Base-by-base conservation (phyloP, 768 basidiomycete species). In the Lentinula lateritia region DNA sequence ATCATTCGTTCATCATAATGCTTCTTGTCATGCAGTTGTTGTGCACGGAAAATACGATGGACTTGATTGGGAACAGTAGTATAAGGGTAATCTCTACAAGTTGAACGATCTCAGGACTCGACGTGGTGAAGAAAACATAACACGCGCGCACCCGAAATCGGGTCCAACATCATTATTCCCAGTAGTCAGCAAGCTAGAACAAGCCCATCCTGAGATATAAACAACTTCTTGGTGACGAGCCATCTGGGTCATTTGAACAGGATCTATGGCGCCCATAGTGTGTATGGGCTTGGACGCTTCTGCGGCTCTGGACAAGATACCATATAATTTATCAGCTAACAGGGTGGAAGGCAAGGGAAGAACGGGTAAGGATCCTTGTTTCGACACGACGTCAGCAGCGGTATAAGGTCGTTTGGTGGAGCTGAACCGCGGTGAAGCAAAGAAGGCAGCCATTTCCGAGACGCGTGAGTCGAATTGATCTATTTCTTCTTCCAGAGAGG, bases 41-140 rank as follows among this genome's bases (percentile, higher is more conserved):
- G 95, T 0, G 95, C 92, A 57, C 92, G 90, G 77, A 92, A 92
- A 55, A 97, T 80, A 52, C 93, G 83, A 60, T 96, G 91, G 0
- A 97, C 95, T 71, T 96, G 94, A 70, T 97, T 96, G 23, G 95
- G 95, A 15, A 98, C 93, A 0, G 94, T 96, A 9, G 93, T 95
- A 73, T 97, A 97, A 1, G 95, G 93, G 71, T 97, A 96, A 73
- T 98, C 95, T 39, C 89, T 94, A 48, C 41, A 57, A 12, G 32
- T 60, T 20, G 55, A 36, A 28, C 46, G 45, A 63, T 20, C 55
- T 20, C 16, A 9, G 16, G 48, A 34, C 48, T 20, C 13, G 16
- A 46, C 42, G 36, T 48, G 4, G 20, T 34, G 34, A 52, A 6
- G 35, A 34, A 52, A 18, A 52, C 56, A 36, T 43, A 35, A 32